A percentile compares a stretch with the other conserved stretches of the same genome.
Evolutionary conservation across 176 grass and related monocot species (phyloP).

Genomic region (Pontederia paniculata): DNA sequence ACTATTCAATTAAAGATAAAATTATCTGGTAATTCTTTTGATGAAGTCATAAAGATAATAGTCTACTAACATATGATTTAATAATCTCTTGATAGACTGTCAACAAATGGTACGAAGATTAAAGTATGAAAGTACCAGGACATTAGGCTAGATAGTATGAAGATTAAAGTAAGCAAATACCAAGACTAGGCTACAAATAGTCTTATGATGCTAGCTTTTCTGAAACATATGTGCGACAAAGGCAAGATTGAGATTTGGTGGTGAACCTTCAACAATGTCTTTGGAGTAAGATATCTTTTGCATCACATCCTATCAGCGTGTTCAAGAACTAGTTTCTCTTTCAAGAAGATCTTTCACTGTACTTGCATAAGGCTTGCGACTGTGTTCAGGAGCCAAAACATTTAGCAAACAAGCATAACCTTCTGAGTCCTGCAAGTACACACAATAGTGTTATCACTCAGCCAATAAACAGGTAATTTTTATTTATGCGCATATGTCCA

Average conservation of each 20-base stretch:
- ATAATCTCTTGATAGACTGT: too few relatives aligned
- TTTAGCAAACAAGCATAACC: slow-evolving; percentile 86
- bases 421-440: slow-evolving; percentile 58
- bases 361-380: slow-evolving; percentile 50
- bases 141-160: too few relatives aligned
- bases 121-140: too few relatives aligned
- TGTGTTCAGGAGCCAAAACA: slow-evolving; percentile 81
- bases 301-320: slow-evolving; percentile 96
- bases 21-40: too few relatives aligned
- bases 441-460: slow-evolving; percentile 16
- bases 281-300: slow-evolving; percentile 92
- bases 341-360: slow-evolving; percentile 74
- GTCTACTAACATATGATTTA: too few relatives aligned
- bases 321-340: slow-evolving; percentile 85
- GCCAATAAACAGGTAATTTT: background rate
- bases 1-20: too few relatives aligned
- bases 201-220: slow-evolving; percentile 47
- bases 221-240: slow-evolving; percentile 98
- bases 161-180: too few relatives aligned
- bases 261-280: slow-evolving; percentile 91
- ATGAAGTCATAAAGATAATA: too few relatives aligned
- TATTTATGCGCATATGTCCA: background rate
- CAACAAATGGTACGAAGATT: too few relatives aligned
- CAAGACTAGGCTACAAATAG: too few relatives aligned
- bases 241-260: slow-evolving; percentile 96